These are phyloP conservation scores for Hericium rajendrae DNA, from an alignment of 768 basidiomycete genomes.

Conservation along the genomic window DNA sequence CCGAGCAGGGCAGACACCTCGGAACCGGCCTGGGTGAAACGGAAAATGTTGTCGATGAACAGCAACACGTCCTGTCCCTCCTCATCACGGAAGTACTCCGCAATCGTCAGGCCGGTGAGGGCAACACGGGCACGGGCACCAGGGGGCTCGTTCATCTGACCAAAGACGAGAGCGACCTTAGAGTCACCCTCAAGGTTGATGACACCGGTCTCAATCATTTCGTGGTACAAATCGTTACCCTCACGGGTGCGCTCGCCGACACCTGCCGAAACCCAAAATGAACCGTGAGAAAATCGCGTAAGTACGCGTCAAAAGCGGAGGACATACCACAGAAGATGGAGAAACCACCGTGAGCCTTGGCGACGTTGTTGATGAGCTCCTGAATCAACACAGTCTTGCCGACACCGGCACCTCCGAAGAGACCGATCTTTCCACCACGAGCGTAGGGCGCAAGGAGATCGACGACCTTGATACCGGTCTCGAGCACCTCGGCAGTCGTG, in stretches of 20 bases:
- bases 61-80: slow-evolving; percentile 99
- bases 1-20: slow-evolving; percentile 99
- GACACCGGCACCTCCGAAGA: slow-evolving; percentile 99
- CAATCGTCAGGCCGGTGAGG: slow-evolving; percentile 96
- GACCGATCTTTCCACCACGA: slow-evolving; percentile 99
- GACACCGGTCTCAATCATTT: slow-evolving; percentile 99
- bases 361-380: slow-evolving; percentile 99
- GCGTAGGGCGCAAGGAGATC: slow-evolving; percentile 99
- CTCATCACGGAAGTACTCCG: slow-evolving; percentile 99
- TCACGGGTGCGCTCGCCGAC: slow-evolving; percentile 99
- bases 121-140: slow-evolving; percentile 99
- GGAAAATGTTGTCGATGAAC: slow-evolving; percentile 99
- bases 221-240: slow-evolving; percentile 98
- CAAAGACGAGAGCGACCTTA: slow-evolving; percentile 99
- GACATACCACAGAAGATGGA: slow-evolving; percentile 88
- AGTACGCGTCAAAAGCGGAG: not conserved
- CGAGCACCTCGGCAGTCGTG: slow-evolving; percentile 95
- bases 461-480: slow-evolving; percentile 99
- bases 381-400: slow-evolving; percentile 99
- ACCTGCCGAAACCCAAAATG: slow-evolving; percentile 38
- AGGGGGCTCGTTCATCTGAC: slow-evolving; percentile 99
- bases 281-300: slow-evolving; percentile 4
- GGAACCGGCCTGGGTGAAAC: slow-evolving; percentile 99
- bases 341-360: slow-evolving; percentile 99
- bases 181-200: slow-evolving; percentile 99